phyloP scores from a whole-genome alignment of 768 basidiomycete genomes.

The Lactarius sanguifluus region DNA sequence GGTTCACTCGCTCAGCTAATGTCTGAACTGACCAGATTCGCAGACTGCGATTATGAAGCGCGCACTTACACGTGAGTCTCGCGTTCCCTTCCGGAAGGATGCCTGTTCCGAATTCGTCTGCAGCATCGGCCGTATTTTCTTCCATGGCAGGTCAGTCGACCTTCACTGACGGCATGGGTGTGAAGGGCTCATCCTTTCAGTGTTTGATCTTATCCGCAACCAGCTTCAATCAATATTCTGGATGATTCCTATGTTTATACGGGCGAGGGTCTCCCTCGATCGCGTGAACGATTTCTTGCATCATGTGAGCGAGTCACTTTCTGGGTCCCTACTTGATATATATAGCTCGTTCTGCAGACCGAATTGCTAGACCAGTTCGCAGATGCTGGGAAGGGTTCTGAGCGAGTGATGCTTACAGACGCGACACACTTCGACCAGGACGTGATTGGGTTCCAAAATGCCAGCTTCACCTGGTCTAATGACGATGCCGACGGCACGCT shows the following conservation, averaged over 20 bases:
- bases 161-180: not conserved
- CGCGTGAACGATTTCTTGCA: slow-evolving; percentile 43
- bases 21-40: not conserved
- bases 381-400: slow-evolving; percentile 19
- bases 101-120: not conserved
- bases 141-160: slow-evolving; percentile 30
- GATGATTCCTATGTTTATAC: slow-evolving; percentile 31
- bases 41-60: slow-evolving; percentile 38
- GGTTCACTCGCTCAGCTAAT: not conserved
- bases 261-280: slow-evolving; percentile 41
- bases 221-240: slow-evolving; percentile 34
- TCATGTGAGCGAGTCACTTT: slow-evolving; percentile 27
- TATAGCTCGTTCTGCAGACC: slow-evolving; percentile 30
- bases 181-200: slow-evolving; percentile 28
- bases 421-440: slow-evolving; percentile 23
- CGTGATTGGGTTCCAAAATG: slow-evolving; percentile 52
- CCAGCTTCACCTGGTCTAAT: slow-evolving; percentile 54
- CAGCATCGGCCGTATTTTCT: slow-evolving; percentile 36
- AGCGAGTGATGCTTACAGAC: slow-evolving; percentile 23
- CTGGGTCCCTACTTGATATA: not conserved
- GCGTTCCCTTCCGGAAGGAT: not conserved
- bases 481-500: slow-evolving; percentile 35
- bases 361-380: slow-evolving; percentile 38
- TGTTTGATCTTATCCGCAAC: slow-evolving; percentile 43
- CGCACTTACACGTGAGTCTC: slow-evolving; percentile 34